A percentile compares a stretch with the other conserved stretches of the same genome.
Conservation (phyloP, 805 yeast genomes). For the Cyberlindnera mississippiensis region DNA sequence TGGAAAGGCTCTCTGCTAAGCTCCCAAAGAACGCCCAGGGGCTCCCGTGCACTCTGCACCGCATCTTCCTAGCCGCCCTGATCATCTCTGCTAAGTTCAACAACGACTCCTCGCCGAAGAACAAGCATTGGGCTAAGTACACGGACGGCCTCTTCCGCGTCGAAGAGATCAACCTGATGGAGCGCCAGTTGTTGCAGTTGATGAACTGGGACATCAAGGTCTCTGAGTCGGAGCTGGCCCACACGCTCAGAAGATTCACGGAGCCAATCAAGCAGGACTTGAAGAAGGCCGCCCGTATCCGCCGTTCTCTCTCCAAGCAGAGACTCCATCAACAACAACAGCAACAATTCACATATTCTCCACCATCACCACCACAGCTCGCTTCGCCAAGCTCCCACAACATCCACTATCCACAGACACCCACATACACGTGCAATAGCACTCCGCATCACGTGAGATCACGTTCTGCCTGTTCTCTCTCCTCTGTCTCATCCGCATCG, state of each 20-base stretch:
- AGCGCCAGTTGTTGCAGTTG: conserved; percentile 64
- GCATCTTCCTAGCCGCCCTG: conserved; percentile 71
- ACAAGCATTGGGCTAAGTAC: conserved; percentile 74
- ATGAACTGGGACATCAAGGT: conserved; percentile 73
- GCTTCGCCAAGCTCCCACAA: not conserved
- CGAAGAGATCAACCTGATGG: conserved; percentile 76
- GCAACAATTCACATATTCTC: not conserved
- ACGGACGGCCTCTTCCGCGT: conserved; percentile 68
- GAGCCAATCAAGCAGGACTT: conserved; percentile 61
- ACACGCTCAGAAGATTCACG: conserved; percentile 67
- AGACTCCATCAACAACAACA: conserved; percentile 5
- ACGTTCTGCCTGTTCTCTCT: conserved; percentile 10
- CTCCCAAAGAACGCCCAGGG: conserved; percentile 73
- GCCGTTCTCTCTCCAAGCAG: conserved; percentile 17
- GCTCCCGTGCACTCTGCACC: conserved; percentile 73
- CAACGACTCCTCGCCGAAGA: conserved; percentile 76
- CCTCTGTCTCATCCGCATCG: conserved; percentile 8
- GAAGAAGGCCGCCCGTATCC: conserved; percentile 27
- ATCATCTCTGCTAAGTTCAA: conserved; percentile 70
- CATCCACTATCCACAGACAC: not conserved
- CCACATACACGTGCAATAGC: conserved; percentile 1
- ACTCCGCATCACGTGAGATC: conserved; percentile 10
- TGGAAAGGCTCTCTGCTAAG: conserved; percentile 55
- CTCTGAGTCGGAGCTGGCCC: conserved; percentile 60
- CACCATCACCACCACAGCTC: conserved; percentile 13